Base-by-base conservation (phyloP, 1,284 basidiomycete genomes). In the Cryptococcus hybrid region DNA sequence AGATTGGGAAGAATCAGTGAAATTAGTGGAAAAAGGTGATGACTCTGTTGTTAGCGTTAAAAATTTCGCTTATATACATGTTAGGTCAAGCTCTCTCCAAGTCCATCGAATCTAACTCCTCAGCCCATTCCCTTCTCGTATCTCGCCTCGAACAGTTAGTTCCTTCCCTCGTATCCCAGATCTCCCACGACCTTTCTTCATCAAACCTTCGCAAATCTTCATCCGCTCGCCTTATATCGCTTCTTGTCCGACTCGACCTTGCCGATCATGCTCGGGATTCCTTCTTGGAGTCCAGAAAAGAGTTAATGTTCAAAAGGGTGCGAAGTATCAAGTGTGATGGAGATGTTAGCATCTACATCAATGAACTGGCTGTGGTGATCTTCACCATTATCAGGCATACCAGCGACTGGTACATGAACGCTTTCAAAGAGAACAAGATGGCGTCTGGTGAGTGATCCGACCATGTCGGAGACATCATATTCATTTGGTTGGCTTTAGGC, bases 361-460 rank as follows among this genome's bases (percentile, higher is more conserved):
- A 68, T 58, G 78, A 78, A 58, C 63, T 80, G 30, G 73, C 74
- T 7, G 68, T 78, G 15, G 76, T 79, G 8, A 77, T 72, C 48
- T 79, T 78, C 54, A 79, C 77, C 8, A 66, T 78, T 12, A 60
- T 79, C 15, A 67, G 75, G 18, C 74, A 99, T 72, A 97, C 94
- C 1, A 90, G 90, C 44, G 95, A 99, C 76, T 99, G 95, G 96
- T 99, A 92, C 77, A 83, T 97, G 71, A 87, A 87, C 1, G 94
- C 92, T 50, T 99, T 97, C 78, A 91, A 88, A 75, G 94, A 97
- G 75, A 92, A 93, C 70, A 86, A 90, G 60, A 91, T 93, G 69
- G 90, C 94, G 0, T 94, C 91, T 55, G 84, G 92, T 92, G 67
- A 66, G 89, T 61, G 34, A 36, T 67, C 2, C 7, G 18, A 34